These are phyloP conservation scores for Euphorbia tirucalli DNA, from an alignment of 345 rosid genomes.

Conservation along the genomic window DNA sequence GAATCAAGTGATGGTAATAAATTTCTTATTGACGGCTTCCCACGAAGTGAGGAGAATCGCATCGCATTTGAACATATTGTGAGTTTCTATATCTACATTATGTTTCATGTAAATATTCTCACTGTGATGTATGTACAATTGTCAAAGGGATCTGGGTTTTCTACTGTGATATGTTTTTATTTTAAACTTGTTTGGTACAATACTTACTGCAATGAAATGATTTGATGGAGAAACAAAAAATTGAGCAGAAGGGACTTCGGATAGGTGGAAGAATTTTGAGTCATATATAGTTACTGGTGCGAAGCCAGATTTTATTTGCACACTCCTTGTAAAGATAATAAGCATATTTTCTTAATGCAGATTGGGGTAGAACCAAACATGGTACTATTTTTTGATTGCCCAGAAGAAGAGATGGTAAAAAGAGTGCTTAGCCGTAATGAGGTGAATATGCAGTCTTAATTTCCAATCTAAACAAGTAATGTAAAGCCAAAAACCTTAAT, in stretches of 20 bases:
- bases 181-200: not conserved
- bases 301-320: too few species aligned
- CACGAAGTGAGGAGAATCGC: conserved; percentile 30
- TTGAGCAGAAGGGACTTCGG: too few species aligned
- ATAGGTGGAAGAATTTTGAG: too few species aligned
- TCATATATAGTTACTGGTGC: too few species aligned
- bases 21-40: conserved; percentile 35
- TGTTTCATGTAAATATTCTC: not conserved
- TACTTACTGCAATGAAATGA: not conserved
- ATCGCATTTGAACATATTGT: conserved; percentile 27
- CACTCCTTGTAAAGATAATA: too few species aligned
- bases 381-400: conserved; percentile 30
- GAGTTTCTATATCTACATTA: conserved; percentile 3
- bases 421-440: conserved; percentile 31
- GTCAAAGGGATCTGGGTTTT: not conserved
- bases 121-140: not conserved
- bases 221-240: not conserved
- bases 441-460: conserved; percentile 14
- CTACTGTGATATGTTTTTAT: not conserved
- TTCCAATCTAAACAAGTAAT: not conserved
- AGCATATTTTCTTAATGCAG: conserved; percentile 20
- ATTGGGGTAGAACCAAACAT: conserved; percentile 30
- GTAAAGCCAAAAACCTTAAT: not conserved
- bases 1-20: conserved; percentile 23
- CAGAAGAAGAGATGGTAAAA: conserved; percentile 34